A percentile compares a stretch with the other conserved stretches of the same genome.
phyloP scores from a whole-genome alignment of 257 asterid species.

The Solanum medicagineum region DNA sequence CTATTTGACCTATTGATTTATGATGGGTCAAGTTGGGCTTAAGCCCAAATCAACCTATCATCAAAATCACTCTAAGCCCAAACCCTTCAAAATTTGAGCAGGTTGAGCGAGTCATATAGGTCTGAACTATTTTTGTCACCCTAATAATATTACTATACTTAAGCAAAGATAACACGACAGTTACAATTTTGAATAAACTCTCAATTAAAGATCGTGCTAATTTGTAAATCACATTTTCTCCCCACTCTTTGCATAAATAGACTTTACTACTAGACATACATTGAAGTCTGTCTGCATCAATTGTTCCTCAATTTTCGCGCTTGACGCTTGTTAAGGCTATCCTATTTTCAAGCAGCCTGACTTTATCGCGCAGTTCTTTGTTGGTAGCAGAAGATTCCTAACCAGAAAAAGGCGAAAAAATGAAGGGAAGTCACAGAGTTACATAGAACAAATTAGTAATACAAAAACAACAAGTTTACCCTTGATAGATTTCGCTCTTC shows the following conservation, averaged over 20 bases:
- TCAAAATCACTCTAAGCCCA: not conserved
- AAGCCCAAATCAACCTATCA: not conserved
- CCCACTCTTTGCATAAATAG: not conserved
- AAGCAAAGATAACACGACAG: not conserved
- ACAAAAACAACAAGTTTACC: slow-evolving; percentile 6
- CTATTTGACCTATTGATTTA: not conserved
- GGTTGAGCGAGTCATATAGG: not conserved
- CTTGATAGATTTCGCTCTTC: slow-evolving; percentile 30
- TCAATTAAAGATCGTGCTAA: not conserved
- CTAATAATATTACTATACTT: not conserved
- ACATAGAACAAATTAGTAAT: not conserved
- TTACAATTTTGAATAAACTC: not conserved
- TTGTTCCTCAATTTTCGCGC: not conserved
- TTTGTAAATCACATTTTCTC: not conserved
- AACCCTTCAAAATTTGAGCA: too few species aligned
- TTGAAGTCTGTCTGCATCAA: not conserved
- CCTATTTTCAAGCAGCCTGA: slow-evolving; percentile 18
- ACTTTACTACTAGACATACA: not conserved
- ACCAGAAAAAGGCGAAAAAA: not conserved
- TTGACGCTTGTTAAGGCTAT: not conserved
- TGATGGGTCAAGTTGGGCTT: not conserved
- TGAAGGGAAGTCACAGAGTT: not conserved
- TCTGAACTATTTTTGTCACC: not conserved
- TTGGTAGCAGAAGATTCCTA: slow-evolving; percentile 50
- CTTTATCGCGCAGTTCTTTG: slow-evolving; percentile 24